A percentile compares a stretch with the other conserved stretches of the same genome.
These are phyloP conservation scores for Rhododendron simsii DNA, from an alignment of 148 eudicot genomes.

Conservation along the genomic window DNA sequence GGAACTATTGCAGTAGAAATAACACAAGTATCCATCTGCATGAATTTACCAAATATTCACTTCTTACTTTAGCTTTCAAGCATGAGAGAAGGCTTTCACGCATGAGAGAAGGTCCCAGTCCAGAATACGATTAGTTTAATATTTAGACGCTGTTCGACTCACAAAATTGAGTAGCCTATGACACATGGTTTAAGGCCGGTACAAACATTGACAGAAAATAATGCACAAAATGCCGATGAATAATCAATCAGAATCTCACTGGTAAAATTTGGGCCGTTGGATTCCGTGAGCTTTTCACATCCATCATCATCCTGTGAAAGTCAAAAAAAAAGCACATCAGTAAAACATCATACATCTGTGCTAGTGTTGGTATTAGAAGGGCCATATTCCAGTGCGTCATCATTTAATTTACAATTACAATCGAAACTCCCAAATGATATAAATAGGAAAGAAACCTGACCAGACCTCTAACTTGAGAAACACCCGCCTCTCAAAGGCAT, in stretches of 20 bases:
- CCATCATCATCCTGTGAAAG: constrained; percentile 34
- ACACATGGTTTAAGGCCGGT: neutral
- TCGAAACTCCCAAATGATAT: neutral
- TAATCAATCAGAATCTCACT: constrained; percentile 26
- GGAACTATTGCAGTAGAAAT: neutral
- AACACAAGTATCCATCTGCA: neutral
- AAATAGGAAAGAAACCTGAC: neutral
- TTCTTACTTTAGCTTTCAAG: neutral
- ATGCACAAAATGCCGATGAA: neutral
- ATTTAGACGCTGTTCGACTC: constrained; percentile 1
- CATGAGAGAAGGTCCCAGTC: neutral
- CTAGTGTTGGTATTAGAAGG: neutral
- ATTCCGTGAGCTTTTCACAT: constrained; percentile 20
- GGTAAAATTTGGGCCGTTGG: constrained; percentile 9
- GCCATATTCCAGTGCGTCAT: neutral
- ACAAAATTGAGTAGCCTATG: neutral
- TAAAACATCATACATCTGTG: neutral
- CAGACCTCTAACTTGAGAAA: neutral
- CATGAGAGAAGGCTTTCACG: neutral
- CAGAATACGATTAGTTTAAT: constrained; percentile 12
- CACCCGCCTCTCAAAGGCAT: neutral
- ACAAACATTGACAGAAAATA: neutral
- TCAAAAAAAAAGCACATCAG: neutral
- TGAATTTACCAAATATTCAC: neutral
- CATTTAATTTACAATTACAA: neutral